These are phyloP conservation scores for Tylopilus plumbeoviolaceoides DNA, from an alignment of 768 basidiomycete genomes.

Conservation along the genomic window DNA sequence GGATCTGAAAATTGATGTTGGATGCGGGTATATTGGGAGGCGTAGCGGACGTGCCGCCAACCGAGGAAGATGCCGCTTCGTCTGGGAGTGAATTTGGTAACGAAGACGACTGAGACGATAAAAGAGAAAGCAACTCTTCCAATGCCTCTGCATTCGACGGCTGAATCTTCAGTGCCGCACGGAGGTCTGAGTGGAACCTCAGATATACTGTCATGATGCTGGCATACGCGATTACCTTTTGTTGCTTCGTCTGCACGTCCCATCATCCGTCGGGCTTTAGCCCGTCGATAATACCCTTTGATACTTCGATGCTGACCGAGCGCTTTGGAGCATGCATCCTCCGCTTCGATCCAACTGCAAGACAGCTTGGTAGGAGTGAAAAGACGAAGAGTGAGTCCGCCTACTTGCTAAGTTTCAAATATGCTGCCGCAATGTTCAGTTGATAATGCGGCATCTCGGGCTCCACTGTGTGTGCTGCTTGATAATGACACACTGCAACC, in stretches of 20 bases:
- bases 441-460: slow-evolving; percentile 74
- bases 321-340: slow-evolving; percentile 63
- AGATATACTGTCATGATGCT: background rate
- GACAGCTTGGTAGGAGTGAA: slow-evolving; percentile 14
- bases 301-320: slow-evolving; percentile 61
- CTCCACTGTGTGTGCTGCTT: slow-evolving; percentile 58
- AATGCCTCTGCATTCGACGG: slow-evolving; percentile 62
- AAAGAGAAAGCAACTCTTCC: slow-evolving; percentile 47
- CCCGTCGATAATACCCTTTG: slow-evolving; percentile 69
- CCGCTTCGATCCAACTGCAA: slow-evolving; percentile 66
- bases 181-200: slow-evolving; percentile 44
- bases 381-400: slow-evolving; percentile 23
- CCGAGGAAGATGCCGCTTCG: slow-evolving; percentile 29
- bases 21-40: slow-evolving; percentile 11
- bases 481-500: slow-evolving; percentile 54
- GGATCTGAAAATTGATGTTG: slow-evolving; percentile 33
- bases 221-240: slow-evolving; percentile 39
- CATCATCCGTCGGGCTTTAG: slow-evolving; percentile 61
- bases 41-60: slow-evolving; percentile 18
- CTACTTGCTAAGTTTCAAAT: slow-evolving; percentile 67
- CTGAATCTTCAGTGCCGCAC: slow-evolving; percentile 56
- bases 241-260: slow-evolving; percentile 54
- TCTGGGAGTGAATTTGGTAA: slow-evolving; percentile 10
- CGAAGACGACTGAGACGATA: slow-evolving; percentile 20
- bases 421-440: slow-evolving; percentile 71